phyloP scores from a whole-genome alignment of 2,329 filamentous ascomycete species.

The Coniochaeta sp. region DNA sequence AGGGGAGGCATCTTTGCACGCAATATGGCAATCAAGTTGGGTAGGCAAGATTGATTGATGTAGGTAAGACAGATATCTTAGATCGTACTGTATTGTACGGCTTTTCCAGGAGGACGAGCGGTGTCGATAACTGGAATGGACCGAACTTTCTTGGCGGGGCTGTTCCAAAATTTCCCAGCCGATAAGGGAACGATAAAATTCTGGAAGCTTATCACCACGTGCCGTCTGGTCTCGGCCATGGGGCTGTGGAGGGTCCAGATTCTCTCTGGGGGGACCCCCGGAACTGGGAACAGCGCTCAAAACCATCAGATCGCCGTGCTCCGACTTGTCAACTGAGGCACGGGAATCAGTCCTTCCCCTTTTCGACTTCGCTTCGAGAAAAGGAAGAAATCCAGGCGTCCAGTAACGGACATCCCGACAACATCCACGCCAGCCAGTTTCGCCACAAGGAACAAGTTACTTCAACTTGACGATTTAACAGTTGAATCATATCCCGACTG shows the following conservation, averaged over 20 bases:
- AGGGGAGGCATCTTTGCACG: constrained; percentile 43
- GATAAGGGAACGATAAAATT: neutral
- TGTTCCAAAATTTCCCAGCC: constrained; percentile 6
- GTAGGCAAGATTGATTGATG: neutral
- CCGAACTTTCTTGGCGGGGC: constrained; percentile 5
- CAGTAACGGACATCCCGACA: neutral
- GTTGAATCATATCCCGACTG: neutral
- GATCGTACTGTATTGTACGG: too few species aligned
- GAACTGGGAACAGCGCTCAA: neutral
- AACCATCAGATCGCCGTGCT: neutral
- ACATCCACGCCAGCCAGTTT: neutral
- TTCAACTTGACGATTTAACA: neutral
- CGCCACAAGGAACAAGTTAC: neutral
- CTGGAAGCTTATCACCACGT: neutral
- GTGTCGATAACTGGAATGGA: constrained; percentile 1
- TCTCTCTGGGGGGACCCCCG: neutral
- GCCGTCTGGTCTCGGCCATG: neutral
- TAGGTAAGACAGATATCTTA: too few species aligned
- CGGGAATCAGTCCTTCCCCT: constrained; percentile 3
- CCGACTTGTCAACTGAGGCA: neutral
- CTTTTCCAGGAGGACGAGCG: neutral
- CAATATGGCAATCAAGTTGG: neutral
- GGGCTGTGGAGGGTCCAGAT: neutral
- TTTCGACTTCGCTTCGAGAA: neutral
- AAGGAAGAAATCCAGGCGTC: neutral